phyloP scores from a whole-genome alignment of 2,329 filamentous ascomycete genomes.

The Pseudogymnoascus sp. region DNA sequence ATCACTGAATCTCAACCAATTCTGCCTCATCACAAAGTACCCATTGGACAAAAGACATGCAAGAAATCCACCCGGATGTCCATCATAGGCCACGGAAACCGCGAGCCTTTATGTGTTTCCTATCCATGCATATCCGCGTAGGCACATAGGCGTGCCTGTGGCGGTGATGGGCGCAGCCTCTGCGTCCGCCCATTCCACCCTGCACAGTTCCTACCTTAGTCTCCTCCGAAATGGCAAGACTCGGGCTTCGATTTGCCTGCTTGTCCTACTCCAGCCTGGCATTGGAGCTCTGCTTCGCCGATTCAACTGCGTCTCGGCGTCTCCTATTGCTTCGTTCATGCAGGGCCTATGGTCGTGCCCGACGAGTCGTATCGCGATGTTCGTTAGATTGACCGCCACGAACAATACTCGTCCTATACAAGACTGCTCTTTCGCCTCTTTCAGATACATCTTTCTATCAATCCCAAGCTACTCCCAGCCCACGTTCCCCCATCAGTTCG shows the following conservation, averaged over 20 bases:
- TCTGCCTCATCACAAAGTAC: conserved; percentile 2
- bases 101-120: not conserved
- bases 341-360: not conserved
- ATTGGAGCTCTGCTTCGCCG: conserved; percentile 4
- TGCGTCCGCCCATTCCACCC: not conserved
- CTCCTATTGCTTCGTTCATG: conserved; percentile 6
- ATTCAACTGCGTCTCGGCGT: conserved; percentile 7
- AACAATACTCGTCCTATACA: conserved; percentile 4
- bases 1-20: conserved; percentile 1
- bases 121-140: not conserved
- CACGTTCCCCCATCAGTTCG: not conserved
- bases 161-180: conserved; percentile 4
- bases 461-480: conserved; percentile 7
- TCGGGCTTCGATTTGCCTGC: conserved; percentile 3
- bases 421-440: conserved; percentile 7
- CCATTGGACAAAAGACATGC: not conserved
- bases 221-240: not conserved
- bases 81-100: conserved; percentile 2
- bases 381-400: not conserved
- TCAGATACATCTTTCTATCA: not conserved
- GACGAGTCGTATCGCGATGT: conserved; percentile 9
- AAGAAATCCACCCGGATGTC: not conserved
- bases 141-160: not conserved
- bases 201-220: conserved; percentile 9
- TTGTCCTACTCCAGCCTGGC: not conserved